Conservation (phyloP, 148 eudicot genomes). For the Diospyros kaki region DNA sequence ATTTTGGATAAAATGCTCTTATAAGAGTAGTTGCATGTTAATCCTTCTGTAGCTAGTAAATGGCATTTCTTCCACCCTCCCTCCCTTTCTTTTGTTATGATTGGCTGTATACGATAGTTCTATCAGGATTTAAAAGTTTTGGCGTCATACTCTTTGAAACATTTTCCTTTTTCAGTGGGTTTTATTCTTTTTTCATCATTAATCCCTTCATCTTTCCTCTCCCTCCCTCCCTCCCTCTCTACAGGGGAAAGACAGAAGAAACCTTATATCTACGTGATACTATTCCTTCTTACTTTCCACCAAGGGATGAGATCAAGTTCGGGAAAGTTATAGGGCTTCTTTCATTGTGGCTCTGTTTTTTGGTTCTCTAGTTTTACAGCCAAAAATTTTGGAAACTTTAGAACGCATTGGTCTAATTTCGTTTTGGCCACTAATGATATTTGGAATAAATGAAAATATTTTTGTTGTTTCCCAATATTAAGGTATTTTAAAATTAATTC, state of each 20-base stretch:
- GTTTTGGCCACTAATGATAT: too few species aligned
- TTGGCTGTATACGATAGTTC: neutral
- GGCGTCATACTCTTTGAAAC: neutral
- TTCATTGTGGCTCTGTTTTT: too few species aligned
- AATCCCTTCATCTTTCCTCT: too few species aligned
- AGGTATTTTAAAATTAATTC: too few species aligned
- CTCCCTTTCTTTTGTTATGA: neutral
- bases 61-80: neutral
- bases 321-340: neutral
- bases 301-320: neutral
- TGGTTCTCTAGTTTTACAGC: too few species aligned
- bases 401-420: too few species aligned
- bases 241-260: neutral
- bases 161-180: neutral
- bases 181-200: neutral
- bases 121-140: neutral
- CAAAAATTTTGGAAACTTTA: too few species aligned
- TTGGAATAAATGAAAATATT: too few species aligned
- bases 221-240: neutral
- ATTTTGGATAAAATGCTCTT: too few species aligned
- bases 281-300: neutral
- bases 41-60: neutral
- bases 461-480: too few species aligned
- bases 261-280: neutral
- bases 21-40: too few species aligned